A percentile compares a stretch with the other conserved stretches of the same genome.
Conservation (phyloP, 176 grass and related monocot genomes). For the Avena sativa region DNA sequence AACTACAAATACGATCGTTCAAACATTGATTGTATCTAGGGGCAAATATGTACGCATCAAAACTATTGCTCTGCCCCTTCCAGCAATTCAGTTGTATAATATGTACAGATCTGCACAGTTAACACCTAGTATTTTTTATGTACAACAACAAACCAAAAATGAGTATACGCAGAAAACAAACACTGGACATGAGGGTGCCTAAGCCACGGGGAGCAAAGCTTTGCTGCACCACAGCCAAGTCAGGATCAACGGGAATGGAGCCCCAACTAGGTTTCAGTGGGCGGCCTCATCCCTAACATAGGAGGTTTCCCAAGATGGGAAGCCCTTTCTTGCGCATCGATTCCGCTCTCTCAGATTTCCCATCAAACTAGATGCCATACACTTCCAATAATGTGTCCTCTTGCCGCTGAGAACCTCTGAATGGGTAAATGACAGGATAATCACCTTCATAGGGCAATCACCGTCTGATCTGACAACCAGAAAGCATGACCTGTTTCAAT, state of each 20-base stretch:
- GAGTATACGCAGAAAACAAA: background rate
- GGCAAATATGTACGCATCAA: background rate
- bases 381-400: background rate
- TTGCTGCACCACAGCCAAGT: background rate
- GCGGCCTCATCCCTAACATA: background rate
- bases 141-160: background rate
- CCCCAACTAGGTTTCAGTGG: background rate
- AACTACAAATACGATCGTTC: background rate
- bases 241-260: conserved; percentile 1
- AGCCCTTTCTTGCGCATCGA: background rate
- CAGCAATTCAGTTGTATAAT: background rate
- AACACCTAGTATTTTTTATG: background rate
- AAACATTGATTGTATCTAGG: background rate
- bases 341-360: background rate
- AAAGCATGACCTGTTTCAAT: conserved; percentile 14
- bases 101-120: background rate
- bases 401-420: conserved; percentile 8
- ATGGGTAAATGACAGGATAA: conserved; percentile 13
- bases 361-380: background rate
- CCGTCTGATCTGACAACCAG: background rate
- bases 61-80: background rate
- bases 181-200: background rate
- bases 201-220: background rate
- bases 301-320: background rate
- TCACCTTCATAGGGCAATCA: background rate